Percentiles rank a stretch among this genome's conserved stretches.
These are phyloP conservation scores for Prinsepia uniflora DNA, from an alignment of 306 rosid species.

Conservation along the genomic window DNA sequence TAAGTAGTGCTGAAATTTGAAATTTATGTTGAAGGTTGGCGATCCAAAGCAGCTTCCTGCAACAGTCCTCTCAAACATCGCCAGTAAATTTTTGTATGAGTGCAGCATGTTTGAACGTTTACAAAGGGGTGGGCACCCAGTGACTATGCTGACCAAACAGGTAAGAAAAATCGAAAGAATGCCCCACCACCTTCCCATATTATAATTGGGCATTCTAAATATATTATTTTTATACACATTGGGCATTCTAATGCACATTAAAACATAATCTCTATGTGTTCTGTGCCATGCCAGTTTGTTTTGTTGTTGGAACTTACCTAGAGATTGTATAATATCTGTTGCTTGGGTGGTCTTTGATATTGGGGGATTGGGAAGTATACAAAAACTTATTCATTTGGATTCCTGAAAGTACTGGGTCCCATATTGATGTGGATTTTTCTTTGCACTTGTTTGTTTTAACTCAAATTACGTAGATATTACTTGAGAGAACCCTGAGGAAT, in stretches of 20 bases:
- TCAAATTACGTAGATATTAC: background rate
- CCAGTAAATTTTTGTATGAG: conserved; percentile 72
- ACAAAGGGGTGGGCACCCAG: conserved; percentile 93
- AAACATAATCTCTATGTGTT: background rate
- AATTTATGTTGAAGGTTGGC: conserved; percentile 68
- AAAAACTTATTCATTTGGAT: background rate
- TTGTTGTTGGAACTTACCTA: background rate
- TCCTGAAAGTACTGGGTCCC: background rate
- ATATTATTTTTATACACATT: background rate
- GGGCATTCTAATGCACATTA: background rate
- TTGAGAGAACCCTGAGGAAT: background rate
- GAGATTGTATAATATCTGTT: background rate
- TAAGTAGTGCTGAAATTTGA: conserved; percentile 34
- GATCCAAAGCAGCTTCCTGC: conserved; percentile 99
- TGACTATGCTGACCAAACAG: conserved; percentile 87
- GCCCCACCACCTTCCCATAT: background rate
- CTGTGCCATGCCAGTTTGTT: background rate
- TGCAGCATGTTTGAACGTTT: conserved; percentile 99
- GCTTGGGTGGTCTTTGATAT: background rate
- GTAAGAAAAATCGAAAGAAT: conserved; percentile 33
- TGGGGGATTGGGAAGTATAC: background rate
- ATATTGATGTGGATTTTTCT: background rate
- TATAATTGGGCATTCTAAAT: background rate
- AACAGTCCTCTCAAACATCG: conserved; percentile 83
- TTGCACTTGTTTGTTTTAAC: background rate